Base-by-base conservation (phyloP, 2,329 filamentous ascomycete genomes). In the Aspergillus fijiensis region DNA sequence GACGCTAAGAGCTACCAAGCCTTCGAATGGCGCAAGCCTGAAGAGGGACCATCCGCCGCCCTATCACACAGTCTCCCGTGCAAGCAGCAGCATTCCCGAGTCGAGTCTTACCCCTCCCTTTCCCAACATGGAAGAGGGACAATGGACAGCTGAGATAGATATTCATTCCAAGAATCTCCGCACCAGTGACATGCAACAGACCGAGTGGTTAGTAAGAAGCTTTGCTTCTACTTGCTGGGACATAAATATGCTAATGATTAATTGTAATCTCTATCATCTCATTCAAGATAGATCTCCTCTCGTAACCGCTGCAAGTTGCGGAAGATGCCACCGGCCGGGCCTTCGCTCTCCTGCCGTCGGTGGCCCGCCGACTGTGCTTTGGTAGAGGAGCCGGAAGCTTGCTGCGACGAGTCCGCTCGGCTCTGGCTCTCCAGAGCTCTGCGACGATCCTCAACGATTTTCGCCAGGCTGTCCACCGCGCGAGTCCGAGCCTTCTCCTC, bases 401-500 rank as follows among this genome's bases (percentile, higher is more conserved):
- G 55, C 42, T 64, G 61, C 23, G 64, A 68, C 63, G 72, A 60
- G 62, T 62, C 62, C 55, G 65, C 79, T 78, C 54, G 65, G 63
- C 66, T 63, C 62, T 74, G 75, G 55, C 70, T 77, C 50, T 82
- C 81, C 47, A 83, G 59, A 1, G 74, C 74, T 64, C 74, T 82
- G 64, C 80, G 79, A 65, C 81, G 80, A 25, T 97, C 94, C 71
- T 97, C 92, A 1, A 96, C 91, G 76, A 91, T 84, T 79, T 87
- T 92, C 35, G 87, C 87, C 68, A 99, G 75, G 55, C 84, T 84
- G 65, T 98, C 94, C 19, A 99, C 88, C 72, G 97, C 92, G 69
- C 86, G 90, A 10, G 79, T 79, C 56, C 95, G 82, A 5, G 92
- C 91, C 77, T 91, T 96, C 74, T 98, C 95, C 78, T 99, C 95